These are phyloP conservation scores for Trametes sp. DNA, from an alignment of 1,284 basidiomycete genomes.

Conservation along the genomic window DNA sequence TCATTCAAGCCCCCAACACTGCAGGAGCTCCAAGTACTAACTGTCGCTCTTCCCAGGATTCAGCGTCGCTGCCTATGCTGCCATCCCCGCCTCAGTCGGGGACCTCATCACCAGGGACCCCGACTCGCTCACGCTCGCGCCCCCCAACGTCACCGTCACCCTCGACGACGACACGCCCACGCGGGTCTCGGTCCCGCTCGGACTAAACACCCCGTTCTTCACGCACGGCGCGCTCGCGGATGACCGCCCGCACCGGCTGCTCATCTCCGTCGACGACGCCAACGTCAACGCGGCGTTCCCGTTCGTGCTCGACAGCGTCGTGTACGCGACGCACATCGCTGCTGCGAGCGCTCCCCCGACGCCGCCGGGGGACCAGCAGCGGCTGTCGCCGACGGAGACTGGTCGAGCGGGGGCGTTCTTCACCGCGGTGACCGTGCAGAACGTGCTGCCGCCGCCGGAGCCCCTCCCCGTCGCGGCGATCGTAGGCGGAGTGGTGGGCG, in stretches of 20 bases:
- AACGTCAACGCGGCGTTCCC: constrained; percentile 3
- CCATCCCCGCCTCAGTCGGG: neutral
- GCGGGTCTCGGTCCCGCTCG: constrained; percentile 1
- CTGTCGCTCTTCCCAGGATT: no score
- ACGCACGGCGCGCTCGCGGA: neutral
- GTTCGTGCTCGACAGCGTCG: constrained; percentile 12
- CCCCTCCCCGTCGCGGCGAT: constrained; percentile 5
- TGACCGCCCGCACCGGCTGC: constrained; percentile 1
- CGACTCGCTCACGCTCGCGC: neutral
- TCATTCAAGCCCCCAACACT: no score
- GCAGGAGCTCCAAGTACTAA: no score
- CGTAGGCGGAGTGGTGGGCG: constrained; percentile 13
- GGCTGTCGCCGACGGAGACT: neutral
- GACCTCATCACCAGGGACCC: neutral
- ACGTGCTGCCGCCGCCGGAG: neutral
- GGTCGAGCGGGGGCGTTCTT: neutral
- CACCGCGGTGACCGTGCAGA: neutral
- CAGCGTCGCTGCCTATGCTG: constrained; percentile 1
- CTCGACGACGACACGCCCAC: constrained; percentile 8
- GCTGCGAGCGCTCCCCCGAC: neutral
- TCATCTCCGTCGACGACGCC: constrained; percentile 4
- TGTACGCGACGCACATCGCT: neutral
- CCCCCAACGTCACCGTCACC: constrained; percentile 8
- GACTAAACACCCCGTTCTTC: constrained; percentile 4
- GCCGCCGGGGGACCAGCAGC: neutral